Evolutionary conservation across 1,139 yeast genomes (phyloP).

Genomic region (Yamadazyma spencermartinsiae): DNA sequence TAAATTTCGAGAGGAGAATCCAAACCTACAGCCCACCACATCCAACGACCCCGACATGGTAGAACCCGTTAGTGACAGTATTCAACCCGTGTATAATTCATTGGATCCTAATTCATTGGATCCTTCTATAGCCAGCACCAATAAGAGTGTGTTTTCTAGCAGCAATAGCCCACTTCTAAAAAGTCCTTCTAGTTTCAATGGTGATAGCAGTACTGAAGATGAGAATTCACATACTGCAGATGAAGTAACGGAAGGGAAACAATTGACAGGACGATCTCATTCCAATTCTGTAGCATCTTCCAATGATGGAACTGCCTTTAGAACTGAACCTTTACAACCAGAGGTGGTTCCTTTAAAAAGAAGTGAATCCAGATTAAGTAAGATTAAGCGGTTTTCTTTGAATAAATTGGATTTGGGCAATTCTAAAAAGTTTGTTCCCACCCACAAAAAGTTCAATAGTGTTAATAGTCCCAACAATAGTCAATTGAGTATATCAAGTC

Average conservation of each 20-base stretch:
- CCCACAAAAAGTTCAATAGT: slow-evolving; percentile 13
- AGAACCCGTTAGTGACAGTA: slow-evolving; percentile 1
- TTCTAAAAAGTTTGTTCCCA: slow-evolving; percentile 10
- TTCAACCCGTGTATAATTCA: not conserved
- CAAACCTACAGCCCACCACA: slow-evolving; percentile 26
- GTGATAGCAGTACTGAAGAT: not conserved
- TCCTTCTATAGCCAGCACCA: slow-evolving; percentile 12
- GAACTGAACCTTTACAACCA: slow-evolving; percentile 14
- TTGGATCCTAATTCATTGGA: slow-evolving; percentile 14
- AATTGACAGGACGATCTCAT: not conserved
- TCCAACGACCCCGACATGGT: slow-evolving; percentile 10
- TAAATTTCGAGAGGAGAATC: slow-evolving; percentile 25
- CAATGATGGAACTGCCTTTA: slow-evolving; percentile 8
- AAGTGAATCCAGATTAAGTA: slow-evolving; percentile 7
- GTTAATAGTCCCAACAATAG: slow-evolving; percentile 6
- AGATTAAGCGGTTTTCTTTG: slow-evolving; percentile 17
- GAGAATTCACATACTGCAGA: not conserved
- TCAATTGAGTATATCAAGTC: slow-evolving; percentile 8
- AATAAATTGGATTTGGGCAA: slow-evolving; percentile 10
- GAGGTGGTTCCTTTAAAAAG: slow-evolving; percentile 4
- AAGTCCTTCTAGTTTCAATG: not conserved
- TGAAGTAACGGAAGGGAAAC: not conserved
- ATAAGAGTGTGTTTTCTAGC: slow-evolving; percentile 1
- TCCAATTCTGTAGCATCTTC: slow-evolving; percentile 7
- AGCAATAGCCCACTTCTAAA: not conserved